Conservation (phyloP, 2,329 filamentous ascomycete species). For the Cylindrodendrum hubeiense region DNA sequence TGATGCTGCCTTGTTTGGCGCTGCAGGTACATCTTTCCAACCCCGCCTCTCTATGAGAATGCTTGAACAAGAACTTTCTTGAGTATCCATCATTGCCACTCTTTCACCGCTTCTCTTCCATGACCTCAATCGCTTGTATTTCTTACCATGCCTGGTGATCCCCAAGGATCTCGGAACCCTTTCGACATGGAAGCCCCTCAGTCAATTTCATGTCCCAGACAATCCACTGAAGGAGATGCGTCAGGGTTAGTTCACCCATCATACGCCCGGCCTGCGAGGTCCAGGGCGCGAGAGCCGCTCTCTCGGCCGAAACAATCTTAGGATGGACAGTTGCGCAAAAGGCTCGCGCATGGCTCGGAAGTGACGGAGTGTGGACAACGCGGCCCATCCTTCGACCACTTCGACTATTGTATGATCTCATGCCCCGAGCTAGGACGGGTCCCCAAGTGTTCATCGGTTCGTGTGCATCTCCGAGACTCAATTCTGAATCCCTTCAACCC, state of each 20-base stretch:
- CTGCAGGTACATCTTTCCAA: background rate
- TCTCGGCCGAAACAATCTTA: background rate
- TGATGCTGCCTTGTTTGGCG: background rate
- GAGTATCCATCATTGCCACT: background rate
- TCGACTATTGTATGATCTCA: constrained; percentile 23
- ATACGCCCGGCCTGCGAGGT: background rate
- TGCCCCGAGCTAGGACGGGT: constrained; percentile 30
- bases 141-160: background rate
- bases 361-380: background rate
- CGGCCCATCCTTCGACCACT: constrained; percentile 1
- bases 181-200: background rate
- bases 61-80: background rate
- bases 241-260: background rate
- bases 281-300: background rate
- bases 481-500: background rate
- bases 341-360: background rate
- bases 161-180: background rate
- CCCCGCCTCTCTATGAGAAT: background rate
- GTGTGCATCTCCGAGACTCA: background rate
- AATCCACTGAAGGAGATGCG: background rate
- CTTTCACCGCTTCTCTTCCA: background rate
- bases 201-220: background rate
- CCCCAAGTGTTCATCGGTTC: constrained; percentile 4
- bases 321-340: background rate
- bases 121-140: background rate